These are phyloP conservation scores for Collybia mongolica DNA, from an alignment of 768 basidiomycete species.

Conservation along the genomic window DNA sequence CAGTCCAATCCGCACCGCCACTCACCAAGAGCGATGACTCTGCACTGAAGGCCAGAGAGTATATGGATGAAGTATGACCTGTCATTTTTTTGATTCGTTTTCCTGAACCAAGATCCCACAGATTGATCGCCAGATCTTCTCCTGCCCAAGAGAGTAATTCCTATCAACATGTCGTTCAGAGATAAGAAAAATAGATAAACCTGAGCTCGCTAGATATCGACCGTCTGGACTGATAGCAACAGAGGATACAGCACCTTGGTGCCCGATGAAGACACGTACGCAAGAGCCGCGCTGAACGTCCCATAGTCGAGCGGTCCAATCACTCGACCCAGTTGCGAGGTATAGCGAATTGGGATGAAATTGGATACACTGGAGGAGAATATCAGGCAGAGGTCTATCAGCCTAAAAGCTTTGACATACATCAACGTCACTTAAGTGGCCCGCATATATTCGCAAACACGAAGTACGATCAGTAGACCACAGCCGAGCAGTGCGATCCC, in stretches of 20 bases:
- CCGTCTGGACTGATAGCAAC: conserved; percentile 94
- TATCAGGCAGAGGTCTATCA: conserved; percentile 2
- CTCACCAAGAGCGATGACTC: conserved; percentile 91
- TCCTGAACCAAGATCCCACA: conserved; percentile 98
- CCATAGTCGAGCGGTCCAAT: conserved; percentile 96
- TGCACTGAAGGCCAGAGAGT: conserved; percentile 88
- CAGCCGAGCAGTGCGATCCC: conserved; percentile 91
- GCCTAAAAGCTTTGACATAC: conserved; percentile 49
- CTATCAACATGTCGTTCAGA: neutral
- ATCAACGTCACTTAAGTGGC: conserved; percentile 95
- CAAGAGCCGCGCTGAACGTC: conserved; percentile 96
- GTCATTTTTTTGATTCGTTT: conserved; percentile 95
- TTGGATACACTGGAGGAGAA: conserved; percentile 67
- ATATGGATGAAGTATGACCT: conserved; percentile 87
- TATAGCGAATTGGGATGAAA: conserved; percentile 99
- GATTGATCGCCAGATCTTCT: conserved; percentile 89
- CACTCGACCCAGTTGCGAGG: conserved; percentile 94
- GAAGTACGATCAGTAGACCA: conserved; percentile 94
- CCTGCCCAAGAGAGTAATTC: conserved; percentile 38
- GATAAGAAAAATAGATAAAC: conserved; percentile 31
- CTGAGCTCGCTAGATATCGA: conserved; percentile 87
- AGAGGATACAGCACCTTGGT: conserved; percentile 84
- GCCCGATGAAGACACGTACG: conserved; percentile 93
- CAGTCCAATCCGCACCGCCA: conserved; percentile 93
- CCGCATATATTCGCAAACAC: conserved; percentile 89